phyloP scores from a whole-genome alignment of 2,329 filamentous ascomycete species.

The Apiospora arundinis region DNA sequence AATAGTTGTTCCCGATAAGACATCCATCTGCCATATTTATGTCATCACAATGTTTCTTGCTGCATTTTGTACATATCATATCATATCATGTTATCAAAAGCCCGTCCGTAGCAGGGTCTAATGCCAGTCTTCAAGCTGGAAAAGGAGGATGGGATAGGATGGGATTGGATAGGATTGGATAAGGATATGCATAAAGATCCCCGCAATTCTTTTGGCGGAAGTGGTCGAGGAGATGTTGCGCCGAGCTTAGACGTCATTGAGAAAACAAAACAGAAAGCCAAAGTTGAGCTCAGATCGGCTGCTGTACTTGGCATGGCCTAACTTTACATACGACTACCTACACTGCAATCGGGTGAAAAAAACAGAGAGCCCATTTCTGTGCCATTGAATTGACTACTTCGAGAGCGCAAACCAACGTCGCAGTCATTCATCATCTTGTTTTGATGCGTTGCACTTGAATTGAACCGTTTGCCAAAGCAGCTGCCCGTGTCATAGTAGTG shows the following conservation, averaged over 20 bases:
- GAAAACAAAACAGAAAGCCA: conserved; percentile 15
- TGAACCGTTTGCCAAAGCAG: neutral
- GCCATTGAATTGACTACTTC: neutral
- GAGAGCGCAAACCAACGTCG: neutral
- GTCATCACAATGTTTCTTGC: neutral
- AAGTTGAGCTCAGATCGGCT: conserved; percentile 14
- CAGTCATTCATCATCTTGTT: neutral
- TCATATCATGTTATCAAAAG: too few relatives aligned
- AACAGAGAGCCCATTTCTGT: neutral
- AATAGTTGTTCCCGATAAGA: too few relatives aligned
- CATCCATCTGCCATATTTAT: neutral
- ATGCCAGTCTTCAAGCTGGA: neutral
- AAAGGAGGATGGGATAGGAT: neutral
- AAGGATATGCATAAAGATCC: neutral
- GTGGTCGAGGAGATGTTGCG: conserved; percentile 9
- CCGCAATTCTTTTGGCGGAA: neutral
- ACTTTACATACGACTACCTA: neutral
- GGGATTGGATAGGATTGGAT: too few relatives aligned
- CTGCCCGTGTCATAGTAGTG: neutral
- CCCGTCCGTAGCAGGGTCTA: neutral
- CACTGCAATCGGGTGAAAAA: conserved; percentile 1
- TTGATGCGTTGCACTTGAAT: neutral
- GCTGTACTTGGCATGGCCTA: neutral
- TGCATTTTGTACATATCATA: neutral
- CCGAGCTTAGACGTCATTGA: conserved; percentile 14